Percentiles rank a stretch among this genome's conserved stretches.
phyloP scores from a whole-genome alignment of 1,284 basidiomycete species.

The Fistulina hepatica region DNA sequence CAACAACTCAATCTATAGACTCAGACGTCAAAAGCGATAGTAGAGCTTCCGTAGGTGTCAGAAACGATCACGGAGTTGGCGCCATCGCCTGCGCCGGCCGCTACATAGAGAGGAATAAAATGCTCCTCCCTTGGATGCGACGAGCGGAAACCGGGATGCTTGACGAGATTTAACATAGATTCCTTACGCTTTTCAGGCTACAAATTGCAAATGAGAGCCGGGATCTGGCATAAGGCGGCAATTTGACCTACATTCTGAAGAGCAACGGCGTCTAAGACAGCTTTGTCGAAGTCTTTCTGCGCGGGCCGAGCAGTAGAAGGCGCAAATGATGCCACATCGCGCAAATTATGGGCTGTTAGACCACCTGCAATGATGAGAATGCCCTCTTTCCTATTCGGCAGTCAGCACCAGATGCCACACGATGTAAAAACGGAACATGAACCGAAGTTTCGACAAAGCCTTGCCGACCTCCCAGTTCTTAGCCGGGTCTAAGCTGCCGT shows the following conservation, averaged over 20 bases:
- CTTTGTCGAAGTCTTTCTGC: slow-evolving; percentile 48
- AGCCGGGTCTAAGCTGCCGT: slow-evolving; percentile 46
- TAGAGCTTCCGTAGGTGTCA: slow-evolving; percentile 45
- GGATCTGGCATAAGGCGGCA: not conserved
- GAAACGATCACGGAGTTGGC: slow-evolving; percentile 36
- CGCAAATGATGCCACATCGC: slow-evolving; percentile 41
- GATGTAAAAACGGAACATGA: too few species aligned
- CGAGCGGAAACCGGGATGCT: slow-evolving; percentile 48
- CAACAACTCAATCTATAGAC: too few species aligned
- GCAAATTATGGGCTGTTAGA: slow-evolving; percentile 55
- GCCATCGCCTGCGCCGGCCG: slow-evolving; percentile 57
- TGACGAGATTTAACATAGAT: slow-evolving; percentile 33
- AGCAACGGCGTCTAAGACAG: slow-evolving; percentile 44
- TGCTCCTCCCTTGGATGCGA: slow-evolving; percentile 66
- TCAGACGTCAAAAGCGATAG: slow-evolving; percentile 60
- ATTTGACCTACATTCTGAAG: slow-evolving; percentile 35
- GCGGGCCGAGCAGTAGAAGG: slow-evolving; percentile 35
- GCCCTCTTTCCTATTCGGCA: too few species aligned
- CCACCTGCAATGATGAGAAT: slow-evolving; percentile 65
- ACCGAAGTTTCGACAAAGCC: slow-evolving; percentile 50
- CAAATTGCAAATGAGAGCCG: not conserved
- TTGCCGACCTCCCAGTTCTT: slow-evolving; percentile 57
- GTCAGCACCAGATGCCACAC: too few species aligned
- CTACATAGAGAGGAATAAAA: slow-evolving; percentile 63
- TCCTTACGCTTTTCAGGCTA: slow-evolving; percentile 18